Evolutionary conservation across 2,329 filamentous ascomycete genomes (phyloP).

Genomic region (Metarhizium brunneum): DNA sequence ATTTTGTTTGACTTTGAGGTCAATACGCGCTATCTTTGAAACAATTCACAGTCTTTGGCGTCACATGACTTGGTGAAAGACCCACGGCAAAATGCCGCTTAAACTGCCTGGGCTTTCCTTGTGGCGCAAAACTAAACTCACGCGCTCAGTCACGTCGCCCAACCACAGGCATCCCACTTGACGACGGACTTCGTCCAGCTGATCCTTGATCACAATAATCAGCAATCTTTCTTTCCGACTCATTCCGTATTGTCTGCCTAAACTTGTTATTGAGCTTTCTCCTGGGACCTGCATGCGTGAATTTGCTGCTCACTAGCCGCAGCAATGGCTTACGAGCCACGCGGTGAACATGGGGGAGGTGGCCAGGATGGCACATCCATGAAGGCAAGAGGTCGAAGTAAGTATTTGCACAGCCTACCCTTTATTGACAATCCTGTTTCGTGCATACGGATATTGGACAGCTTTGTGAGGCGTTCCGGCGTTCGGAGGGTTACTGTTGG

Average conservation of each 20-base stretch:
- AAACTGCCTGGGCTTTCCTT: background rate
- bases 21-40: too few species aligned
- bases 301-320: background rate
- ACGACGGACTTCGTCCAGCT: background rate
- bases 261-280: background rate
- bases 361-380: conserved; percentile 35
- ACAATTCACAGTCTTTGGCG: background rate
- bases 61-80: conserved; percentile 5
- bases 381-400: conserved; percentile 43
- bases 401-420: conserved; percentile 19
- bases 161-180: background rate
- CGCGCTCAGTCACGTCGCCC: background rate
- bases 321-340: conserved; percentile 45
- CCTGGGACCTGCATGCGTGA: conserved; percentile 5
- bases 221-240: background rate
- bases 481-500: background rate
- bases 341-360: conserved; percentile 37
- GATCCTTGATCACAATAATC: background rate
- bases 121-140: background rate
- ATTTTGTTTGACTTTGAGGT: too few species aligned
- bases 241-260: background rate
- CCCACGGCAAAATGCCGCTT: conserved; percentile 7
- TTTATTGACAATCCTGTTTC: background rate
- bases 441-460: background rate
- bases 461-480: background rate